Conservation (phyloP, 495 filamentous ascomycete genomes). For the Podospora pseudopauciseta region DNA sequence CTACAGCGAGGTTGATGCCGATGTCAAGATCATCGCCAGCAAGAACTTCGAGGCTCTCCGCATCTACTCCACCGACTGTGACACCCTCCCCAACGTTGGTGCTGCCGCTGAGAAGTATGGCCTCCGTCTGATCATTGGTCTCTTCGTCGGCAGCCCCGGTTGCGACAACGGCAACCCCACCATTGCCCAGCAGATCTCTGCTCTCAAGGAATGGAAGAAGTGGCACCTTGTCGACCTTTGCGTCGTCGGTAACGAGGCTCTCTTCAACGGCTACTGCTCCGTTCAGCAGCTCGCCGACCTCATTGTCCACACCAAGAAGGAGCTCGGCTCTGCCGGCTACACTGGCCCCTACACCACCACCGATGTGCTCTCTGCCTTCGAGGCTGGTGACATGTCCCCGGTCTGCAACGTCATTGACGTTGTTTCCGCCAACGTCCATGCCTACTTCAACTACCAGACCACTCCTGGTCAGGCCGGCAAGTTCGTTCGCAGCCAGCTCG, state of each 20-base stretch:
- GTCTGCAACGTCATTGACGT: conserved; percentile 76
- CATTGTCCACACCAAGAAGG: conserved; percentile 53
- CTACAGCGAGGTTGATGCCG: conserved; percentile 53
- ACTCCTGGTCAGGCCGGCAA: conserved; percentile 61
- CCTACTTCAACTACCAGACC: conserved; percentile 80
- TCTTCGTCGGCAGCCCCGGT: conserved; percentile 70
- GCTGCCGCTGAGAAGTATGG: conserved; percentile 56
- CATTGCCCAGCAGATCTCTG: conserved; percentile 63
- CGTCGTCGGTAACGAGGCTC: conserved; percentile 85
- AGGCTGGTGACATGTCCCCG: conserved; percentile 51
- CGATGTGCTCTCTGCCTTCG: conserved; percentile 70
- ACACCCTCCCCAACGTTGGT: conserved; percentile 69
- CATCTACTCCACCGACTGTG: conserved; percentile 91
- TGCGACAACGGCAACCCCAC: conserved; percentile 47
- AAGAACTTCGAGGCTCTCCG: conserved; percentile 80
- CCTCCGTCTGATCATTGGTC: conserved; percentile 76
- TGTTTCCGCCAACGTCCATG: conserved; percentile 79
- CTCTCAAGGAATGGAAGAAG: conserved; percentile 67
- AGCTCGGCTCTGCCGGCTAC: conserved; percentile 71
- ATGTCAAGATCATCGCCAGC: conserved; percentile 64
- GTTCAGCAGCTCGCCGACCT: conserved; percentile 62
- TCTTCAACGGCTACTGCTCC: conserved; percentile 64
- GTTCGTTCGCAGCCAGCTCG: conserved; percentile 67
- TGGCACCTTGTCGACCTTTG: conserved; percentile 75
- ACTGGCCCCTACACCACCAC: conserved; percentile 74